phyloP scores from a whole-genome alignment of 208 protist species.

The Crithidia mellificae region DNA sequence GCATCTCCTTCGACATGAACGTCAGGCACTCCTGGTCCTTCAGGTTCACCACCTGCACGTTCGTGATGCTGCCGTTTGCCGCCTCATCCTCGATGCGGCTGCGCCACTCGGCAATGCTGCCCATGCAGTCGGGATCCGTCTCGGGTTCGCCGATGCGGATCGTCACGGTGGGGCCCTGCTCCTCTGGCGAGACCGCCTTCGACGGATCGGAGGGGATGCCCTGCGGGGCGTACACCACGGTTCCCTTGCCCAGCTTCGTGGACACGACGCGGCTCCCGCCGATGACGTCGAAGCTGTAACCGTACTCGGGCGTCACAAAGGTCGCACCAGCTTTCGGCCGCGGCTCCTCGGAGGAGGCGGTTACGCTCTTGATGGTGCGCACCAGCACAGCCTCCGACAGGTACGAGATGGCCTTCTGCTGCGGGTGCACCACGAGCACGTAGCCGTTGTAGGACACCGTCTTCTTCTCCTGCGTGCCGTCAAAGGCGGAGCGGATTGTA shows the following conservation, averaged over 20 bases:
- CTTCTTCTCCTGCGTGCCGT: conserved; percentile 62
- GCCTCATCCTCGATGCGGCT: conserved; percentile 61
- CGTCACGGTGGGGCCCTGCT: conserved; percentile 70
- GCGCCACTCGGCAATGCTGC: conserved; percentile 64
- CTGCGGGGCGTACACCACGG: conserved; percentile 67
- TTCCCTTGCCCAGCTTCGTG: conserved; percentile 67
- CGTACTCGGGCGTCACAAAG: conserved; percentile 61
- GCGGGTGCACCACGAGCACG: conserved; percentile 55
- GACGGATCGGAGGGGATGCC: conserved; percentile 48
- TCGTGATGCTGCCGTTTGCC: conserved; percentile 46
- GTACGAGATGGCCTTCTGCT: conserved; percentile 64
- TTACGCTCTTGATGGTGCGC: conserved; percentile 48
- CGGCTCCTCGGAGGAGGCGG: conserved; percentile 35
- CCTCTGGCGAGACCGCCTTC: conserved; percentile 31
- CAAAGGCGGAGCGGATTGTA: conserved; percentile 45
- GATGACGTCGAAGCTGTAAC: conserved; percentile 63
- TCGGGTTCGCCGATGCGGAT: conserved; percentile 67
- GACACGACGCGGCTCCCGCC: conserved; percentile 56
- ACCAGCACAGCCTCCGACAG: conserved; percentile 47
- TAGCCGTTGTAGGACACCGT: conserved; percentile 53
- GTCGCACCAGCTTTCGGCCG: conserved; percentile 42
- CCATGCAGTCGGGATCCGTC: conserved; percentile 75
- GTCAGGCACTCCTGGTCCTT: conserved; percentile 62
- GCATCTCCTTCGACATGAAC: conserved; percentile 77
- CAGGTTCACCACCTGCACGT: conserved; percentile 41